Base-by-base conservation (phyloP, 345 rosid species). In the Eucalyptus guilfoylei region DNA sequence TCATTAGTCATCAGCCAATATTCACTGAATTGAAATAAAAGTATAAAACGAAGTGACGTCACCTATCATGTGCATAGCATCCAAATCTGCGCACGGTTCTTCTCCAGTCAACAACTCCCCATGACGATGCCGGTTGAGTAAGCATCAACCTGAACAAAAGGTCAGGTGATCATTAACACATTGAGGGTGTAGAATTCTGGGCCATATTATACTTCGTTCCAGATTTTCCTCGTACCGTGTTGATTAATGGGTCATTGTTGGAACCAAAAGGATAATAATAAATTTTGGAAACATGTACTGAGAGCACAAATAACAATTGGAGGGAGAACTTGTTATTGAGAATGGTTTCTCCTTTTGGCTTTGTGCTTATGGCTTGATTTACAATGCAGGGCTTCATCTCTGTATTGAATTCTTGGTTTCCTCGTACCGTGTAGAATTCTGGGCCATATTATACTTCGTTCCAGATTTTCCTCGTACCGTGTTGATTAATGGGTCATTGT, bases 41-140 rank as follows among this genome's bases (percentile, higher is more conserved):
- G 37, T 17, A 13, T 5, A 30, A 15, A 37, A 37, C 21, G 28
- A 32, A 49, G 4, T 49, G 21, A 90, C 9, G 30, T 30, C 88
- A 94, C 96, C 97, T 88, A 94, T 95, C 49, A 95, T 92, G 45
- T 93, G 95, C 19, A 94, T 94, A 19, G 93, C 94, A 91, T 94
- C 96, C 90, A 95, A 90, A 83, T 95, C 96, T 30, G 94, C 92
- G 34, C 89, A 94, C 72, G 97, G 97, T 89, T 94, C 96, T 88
- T 94, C 97, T 44, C 97, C 95, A 3, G 95, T 95, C 12, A 94
- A 89, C 90, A 95, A 95, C 89, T 95, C 97, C 95, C 94, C 92
- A 94, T 48, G 89, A 94, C 95, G 21, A 95, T 93, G 86, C 97
- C 97, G 55, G 92, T 94, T 42, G 97, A 95, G 92, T 94, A 94